Base-by-base conservation (phyloP, 805 yeast genomes). In the Metschnikowia orientalis region DNA sequence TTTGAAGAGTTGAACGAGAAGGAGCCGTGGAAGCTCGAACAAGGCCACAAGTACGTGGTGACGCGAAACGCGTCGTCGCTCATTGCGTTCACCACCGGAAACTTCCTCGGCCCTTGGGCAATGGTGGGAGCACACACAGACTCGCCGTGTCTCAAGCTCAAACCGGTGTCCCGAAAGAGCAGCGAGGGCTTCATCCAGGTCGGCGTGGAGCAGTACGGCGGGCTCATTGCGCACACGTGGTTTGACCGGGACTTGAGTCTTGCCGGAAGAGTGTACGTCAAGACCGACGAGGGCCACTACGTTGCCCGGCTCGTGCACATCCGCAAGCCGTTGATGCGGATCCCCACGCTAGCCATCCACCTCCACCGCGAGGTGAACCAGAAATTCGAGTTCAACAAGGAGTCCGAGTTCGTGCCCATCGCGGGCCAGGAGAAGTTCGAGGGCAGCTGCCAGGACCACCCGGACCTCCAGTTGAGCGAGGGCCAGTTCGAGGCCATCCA, bases 101-200 rank as follows among this genome's bases (percentile, higher is more conserved):
- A 56, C 32, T 79, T 83, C 3, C 95, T 95, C 8, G 78, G 81
- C 42, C 90, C 95, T 7, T 69, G 88, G 41, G 77, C 97, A 4
- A 79, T 92, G 33, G 82, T 89, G 21, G 98, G 97, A 11, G 95
- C 96, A 2, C 98, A 90, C 59, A 89, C 97, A 0, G 98, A 90
- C 57, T 84, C 95, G 4, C 97, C 97, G 8, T 78, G 86, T 19
- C 67, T 90, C 44, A 73, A 95, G 53, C 75, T 90, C 45, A 92
- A 90, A 61, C 98, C 98, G 8, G 67, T 82, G 18, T 83, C 95
- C 15, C 77, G 79, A 51, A 75, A 74, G 45, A 57, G 63, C 8
- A 63, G 69, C 11, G 89, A 84, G 48, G 95, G 95, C 1, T 90
- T 78, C 50, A 71, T 77, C 35, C 95, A 89, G 56, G 77, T 92